Evolutionary conservation across 2,329 filamentous ascomycete genomes (phyloP).

Genomic region (Phialophora macrospora): DNA sequence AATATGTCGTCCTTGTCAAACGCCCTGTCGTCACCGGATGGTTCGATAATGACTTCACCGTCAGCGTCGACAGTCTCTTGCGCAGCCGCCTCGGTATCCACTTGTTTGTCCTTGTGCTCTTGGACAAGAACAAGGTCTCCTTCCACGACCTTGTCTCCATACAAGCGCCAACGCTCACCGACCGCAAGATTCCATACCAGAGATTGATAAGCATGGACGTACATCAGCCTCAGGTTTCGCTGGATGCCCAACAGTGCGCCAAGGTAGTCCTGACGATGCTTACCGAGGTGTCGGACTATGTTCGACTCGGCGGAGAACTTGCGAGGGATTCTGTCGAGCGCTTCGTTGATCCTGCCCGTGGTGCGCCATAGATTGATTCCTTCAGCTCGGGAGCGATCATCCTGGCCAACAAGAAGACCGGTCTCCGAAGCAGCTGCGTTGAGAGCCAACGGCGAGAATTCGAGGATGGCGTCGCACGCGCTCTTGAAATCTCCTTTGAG

Average conservation of each 20-base stretch:
- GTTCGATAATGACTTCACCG: constrained; percentile 66
- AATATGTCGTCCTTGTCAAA: constrained; percentile 61
- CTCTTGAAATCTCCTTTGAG: constrained; percentile 79
- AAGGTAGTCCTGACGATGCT: constrained; percentile 69
- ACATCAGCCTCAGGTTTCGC: constrained; percentile 85
- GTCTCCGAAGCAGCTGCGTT: constrained; percentile 54
- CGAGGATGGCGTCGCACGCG: constrained; percentile 76
- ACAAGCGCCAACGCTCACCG: constrained; percentile 77
- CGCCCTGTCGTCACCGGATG: constrained; percentile 62
- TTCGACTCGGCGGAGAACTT: constrained; percentile 80
- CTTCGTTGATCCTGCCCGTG: constrained; percentile 62
- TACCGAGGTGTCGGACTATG: constrained; percentile 75
- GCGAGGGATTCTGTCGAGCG: constrained; percentile 71
- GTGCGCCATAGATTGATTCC: constrained; percentile 76
- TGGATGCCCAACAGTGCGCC: constrained; percentile 82
- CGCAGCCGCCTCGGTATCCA: constrained; percentile 33
- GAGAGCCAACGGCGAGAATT: constrained; percentile 70
- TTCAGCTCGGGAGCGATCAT: constrained; percentile 78
- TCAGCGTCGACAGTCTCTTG: constrained; percentile 40
- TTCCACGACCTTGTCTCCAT: constrained; percentile 74
- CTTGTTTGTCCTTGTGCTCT: constrained; percentile 59
- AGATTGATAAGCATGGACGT: constrained; percentile 95
- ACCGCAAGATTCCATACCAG: constrained; percentile 89
- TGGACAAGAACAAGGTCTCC: constrained; percentile 80
- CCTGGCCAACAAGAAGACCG: constrained; percentile 47